Evolutionary conservation across 495 filamentous ascomycete genomes (phyloP), one percentile per base, ranked within the genome.

Genomic region (Tuber borchii): DNA sequence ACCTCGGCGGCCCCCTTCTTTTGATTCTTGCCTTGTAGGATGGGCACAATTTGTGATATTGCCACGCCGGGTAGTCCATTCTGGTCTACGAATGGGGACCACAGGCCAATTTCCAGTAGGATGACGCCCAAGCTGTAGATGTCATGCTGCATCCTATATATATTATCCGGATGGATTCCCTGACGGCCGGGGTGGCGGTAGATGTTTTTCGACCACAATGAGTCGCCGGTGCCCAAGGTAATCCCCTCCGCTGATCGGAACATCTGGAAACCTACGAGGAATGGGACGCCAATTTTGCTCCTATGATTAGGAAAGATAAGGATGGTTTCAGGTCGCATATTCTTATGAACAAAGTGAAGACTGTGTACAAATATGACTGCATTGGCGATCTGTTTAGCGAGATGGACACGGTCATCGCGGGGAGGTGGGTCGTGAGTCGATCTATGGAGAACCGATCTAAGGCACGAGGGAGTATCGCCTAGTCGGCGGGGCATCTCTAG

Each of bases 111-210:
- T 37, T 37, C 34, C 2, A 37, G 34, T 37, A 37, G 34, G 34
- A 37, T 37, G 34, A 37, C 34, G 2, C 34, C 34, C 34, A 37
- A 84, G 78, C 87, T 89, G 77, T 91, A 91, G 42, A 91, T 89
- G 77, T 91, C 90, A 81, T 91, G 88, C 75, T 89, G 87, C 88
- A 90, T 90, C 8, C 72, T 81, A 75, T 89, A 90, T 7, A 71
- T 45, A 3, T 85, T 84, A 70, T 83, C 75, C 2, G 84, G 84
- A 31, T 73, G 78, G 0, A 79, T 10, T 1, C 89, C 88, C 69
- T 88, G 86, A 14, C 89, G 85, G 2, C 76, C 72, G 16, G 89
- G 89, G 74, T 91, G 89, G 5, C 87, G 86, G 76, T 91, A 91
- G 2, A 91, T 74, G 69, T 89, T 86, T 46, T 83, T 83, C 56